Base-by-base conservation (phyloP, 495 filamentous ascomycete species). In the Tuber umbilicatum region DNA sequence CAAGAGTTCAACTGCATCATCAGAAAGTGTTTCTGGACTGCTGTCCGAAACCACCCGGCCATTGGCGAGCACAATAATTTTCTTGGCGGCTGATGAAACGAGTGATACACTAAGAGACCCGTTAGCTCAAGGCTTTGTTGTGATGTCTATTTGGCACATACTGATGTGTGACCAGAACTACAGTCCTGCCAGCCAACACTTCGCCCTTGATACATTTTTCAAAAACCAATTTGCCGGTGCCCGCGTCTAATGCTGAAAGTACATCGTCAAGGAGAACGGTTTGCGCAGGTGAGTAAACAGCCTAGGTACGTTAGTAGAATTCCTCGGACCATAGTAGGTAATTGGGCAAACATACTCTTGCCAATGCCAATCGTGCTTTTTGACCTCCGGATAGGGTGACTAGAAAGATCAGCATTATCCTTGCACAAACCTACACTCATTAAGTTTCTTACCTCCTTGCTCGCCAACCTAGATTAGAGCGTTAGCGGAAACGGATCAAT, bases 311-410 rank as follows among this genome's bases (percentile, higher is more conserved):
- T 64, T 64, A 64, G 55, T 5, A 64, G 27, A 64, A 64, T 19
- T 14, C 55, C 31, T 35, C 4, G 27, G 27, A 31, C 2, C 55
- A 64, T 6, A 19, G 55, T 16, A 19, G 27, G 27, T 5, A 19
- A 64, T 6, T 35, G 27, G 9, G 55, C 27, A 64, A 64, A 31
- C 55, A 35, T 64, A 64, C 91, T 72, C 91, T 86, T 35, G 91
- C 91, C 1, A 93, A 84, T 14, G 89, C 88, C 38, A 92, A 85
- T 21, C 91, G 86, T 83, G 90, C 90, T 70, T 88, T 88, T 79
- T 93, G 91, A 0, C 91, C 91, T 70, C 91, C 91, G 16, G 89
- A 91, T 5, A 93, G 85, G 70, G 87, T 90, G 35, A 91, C 88
- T 87, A 75, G 5, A 86, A 50, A 86, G 74, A 38, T 86, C 83